phyloP scores from a whole-genome alignment of 2,329 filamentous ascomycete genomes.

The Epichloe baconii region DNA sequence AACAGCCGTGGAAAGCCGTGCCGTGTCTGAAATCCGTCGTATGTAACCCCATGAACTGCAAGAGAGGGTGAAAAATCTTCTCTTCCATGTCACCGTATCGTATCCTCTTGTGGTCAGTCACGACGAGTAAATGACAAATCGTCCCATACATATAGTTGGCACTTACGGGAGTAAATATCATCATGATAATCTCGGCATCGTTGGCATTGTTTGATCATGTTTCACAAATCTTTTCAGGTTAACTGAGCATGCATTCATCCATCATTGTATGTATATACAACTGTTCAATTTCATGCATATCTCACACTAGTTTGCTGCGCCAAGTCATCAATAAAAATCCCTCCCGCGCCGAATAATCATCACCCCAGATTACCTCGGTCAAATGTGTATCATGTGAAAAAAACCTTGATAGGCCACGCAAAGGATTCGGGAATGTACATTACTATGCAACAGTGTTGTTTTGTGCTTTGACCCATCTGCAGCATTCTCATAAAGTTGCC shows the following conservation, averaged over 20 bases:
- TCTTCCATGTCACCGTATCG: not conserved
- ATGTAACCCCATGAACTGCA: not conserved
- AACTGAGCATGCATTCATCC: not conserved
- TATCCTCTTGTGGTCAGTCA: not conserved
- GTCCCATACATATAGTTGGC: not conserved
- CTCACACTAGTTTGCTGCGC: not conserved
- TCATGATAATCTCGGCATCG: not conserved
- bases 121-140: not conserved
- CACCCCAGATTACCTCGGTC: not conserved
- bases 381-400: not conserved
- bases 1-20: conserved; percentile 4
- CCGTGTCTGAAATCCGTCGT: not conserved
- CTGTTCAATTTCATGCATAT: not conserved
- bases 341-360: not conserved
- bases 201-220: too few relatives aligned
- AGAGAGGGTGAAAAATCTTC: not conserved
- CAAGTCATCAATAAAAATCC: not conserved
- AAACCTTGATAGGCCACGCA: not conserved
- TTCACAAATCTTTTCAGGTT: not conserved
- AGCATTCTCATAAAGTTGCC: not conserved
- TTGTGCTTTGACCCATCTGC: not conserved
- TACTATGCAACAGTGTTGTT: not conserved
- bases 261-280: not conserved
- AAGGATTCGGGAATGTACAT: not conserved
- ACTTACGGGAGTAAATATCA: not conserved